Conservation (phyloP, 495 filamentous ascomycete species). For the Beverwykella pulmonaria region DNA sequence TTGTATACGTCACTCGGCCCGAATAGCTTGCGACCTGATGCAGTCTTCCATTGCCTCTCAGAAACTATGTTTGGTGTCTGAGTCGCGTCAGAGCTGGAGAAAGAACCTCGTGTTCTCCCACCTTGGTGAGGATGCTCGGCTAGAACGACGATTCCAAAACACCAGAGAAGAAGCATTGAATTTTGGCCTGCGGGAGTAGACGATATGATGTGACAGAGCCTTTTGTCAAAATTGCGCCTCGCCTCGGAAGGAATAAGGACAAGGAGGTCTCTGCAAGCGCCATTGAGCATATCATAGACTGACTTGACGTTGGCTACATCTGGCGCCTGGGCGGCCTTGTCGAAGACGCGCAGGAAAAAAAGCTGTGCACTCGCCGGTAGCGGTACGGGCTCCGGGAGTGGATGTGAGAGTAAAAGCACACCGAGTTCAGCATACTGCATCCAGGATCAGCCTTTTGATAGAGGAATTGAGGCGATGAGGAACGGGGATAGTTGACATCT, state of each 20-base stretch:
- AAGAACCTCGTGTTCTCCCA: background rate
- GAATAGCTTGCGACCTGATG: slow-evolving; percentile 45
- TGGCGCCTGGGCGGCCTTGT: slow-evolving; percentile 32
- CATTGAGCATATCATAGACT: slow-evolving; percentile 40
- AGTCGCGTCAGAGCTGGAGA: background rate
- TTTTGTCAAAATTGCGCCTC: slow-evolving; percentile 32
- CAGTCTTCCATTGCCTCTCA: slow-evolving; percentile 23
- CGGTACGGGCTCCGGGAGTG: slow-evolving; percentile 34
- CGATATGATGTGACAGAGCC: slow-evolving; percentile 36
- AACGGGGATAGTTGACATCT: background rate
- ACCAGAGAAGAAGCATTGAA: slow-evolving; percentile 30
- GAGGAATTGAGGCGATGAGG: background rate
- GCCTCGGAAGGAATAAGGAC: slow-evolving; percentile 26
- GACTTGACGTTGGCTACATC: slow-evolving; percentile 28
- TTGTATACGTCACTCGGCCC: slow-evolving; percentile 56
- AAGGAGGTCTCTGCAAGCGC: slow-evolving; percentile 37
- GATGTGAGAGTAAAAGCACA: slow-evolving; percentile 36
- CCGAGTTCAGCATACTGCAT: slow-evolving; percentile 27
- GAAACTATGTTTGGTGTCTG: background rate
- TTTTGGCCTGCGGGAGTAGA: slow-evolving; percentile 9
- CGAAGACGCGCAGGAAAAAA: slow-evolving; percentile 40
- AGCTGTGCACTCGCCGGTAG: slow-evolving; percentile 39
- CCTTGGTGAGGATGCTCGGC: slow-evolving; percentile 14
- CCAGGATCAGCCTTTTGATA: slow-evolving; percentile 15
- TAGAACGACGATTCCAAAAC: slow-evolving; percentile 26